Evolutionary conservation across 306 rosid species (phyloP).

Genomic region (Castanospermum australe): DNA sequence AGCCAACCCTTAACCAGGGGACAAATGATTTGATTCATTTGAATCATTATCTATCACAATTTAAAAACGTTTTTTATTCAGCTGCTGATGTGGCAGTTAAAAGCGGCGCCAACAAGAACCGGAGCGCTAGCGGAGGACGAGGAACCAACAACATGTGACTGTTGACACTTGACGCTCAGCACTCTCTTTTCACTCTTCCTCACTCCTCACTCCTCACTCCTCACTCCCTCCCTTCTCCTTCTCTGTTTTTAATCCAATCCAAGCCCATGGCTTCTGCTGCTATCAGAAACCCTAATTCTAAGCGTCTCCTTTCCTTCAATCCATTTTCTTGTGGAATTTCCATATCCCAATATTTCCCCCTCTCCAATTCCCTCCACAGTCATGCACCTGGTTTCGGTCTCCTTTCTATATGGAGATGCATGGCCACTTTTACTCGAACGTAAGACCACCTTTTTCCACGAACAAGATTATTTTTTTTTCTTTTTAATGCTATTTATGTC

Average conservation of each 20-base stretch:
- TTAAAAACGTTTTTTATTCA: too few species aligned
- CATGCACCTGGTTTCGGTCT: neutral
- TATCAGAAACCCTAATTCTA: neutral
- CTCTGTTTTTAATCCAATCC: neutral
- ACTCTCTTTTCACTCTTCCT: too few species aligned
- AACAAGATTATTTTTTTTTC: too few species aligned
- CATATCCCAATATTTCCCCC: neutral
- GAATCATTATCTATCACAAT: too few species aligned
- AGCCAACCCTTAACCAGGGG: too few species aligned
- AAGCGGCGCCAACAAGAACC: neutral
- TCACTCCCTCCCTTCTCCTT: too few species aligned
- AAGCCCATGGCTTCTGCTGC: neutral
- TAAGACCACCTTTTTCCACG: conserved; percentile 4
- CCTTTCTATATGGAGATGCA: conserved; percentile 55
- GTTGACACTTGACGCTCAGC: neutral
- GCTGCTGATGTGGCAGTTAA: too few species aligned
- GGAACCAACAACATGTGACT: neutral
- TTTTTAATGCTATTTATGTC: neutral
- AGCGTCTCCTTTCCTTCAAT: neutral
- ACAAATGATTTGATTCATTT: too few species aligned
- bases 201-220: too few species aligned
- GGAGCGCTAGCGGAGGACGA: neutral
- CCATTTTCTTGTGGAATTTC: too few species aligned
- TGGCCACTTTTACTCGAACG: conserved; percentile 79
- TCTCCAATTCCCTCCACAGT: neutral